Base-by-base conservation (phyloP, 805 yeast genomes). In the Wickerhamia fluorescens region DNA sequence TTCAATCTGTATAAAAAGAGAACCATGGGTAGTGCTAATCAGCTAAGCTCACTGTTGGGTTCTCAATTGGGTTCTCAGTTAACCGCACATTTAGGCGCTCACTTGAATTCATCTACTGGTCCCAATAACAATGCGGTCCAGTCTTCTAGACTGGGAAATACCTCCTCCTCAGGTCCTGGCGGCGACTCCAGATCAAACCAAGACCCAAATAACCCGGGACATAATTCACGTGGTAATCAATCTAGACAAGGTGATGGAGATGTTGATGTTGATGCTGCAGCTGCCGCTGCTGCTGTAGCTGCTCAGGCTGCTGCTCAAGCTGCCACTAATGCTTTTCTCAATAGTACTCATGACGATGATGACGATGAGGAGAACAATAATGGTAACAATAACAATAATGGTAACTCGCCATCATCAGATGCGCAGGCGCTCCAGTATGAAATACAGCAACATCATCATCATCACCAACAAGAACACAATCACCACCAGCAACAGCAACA, bases 1-100 rank as follows among this genome's bases (percentile, higher is more conserved):
- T 20, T 37, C 35, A 45, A 41, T 28, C 34, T 44, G 47, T 34
- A 33, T 34, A 44, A 49, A 30, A 47, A 50, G 30, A 40, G 57
- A 33, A 25, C 47, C 6, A 44, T 37, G 4, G 25, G 23, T 24
- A 18, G 9, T 18, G 20, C 9, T 18, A 21, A 7, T 18, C 20
- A 18, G 20, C 10, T 10, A 10, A 7, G 9, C 20, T 8, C 9
- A 7, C 20, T 8, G 20, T 10, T 18, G 10, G 20, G 20, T 18
- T 7, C 20, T 7, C 20, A 18, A 18, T 18, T 18, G 20, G 10
- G 10, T 10, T 18, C 20, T 7, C 20, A 18, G 9, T 18, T 18
- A 10, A 18, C 20, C 7, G 20, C 20, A 18, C 20, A 18, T 10
- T 18, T 18, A 10, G 20, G 20, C 7, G 9, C 10, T 7, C 20